Evolutionary conservation across 1,139 yeast genomes (phyloP), one percentile per base, ranked within the genome.

Genomic region (Yamadazyma spencermartinsiae): DNA sequence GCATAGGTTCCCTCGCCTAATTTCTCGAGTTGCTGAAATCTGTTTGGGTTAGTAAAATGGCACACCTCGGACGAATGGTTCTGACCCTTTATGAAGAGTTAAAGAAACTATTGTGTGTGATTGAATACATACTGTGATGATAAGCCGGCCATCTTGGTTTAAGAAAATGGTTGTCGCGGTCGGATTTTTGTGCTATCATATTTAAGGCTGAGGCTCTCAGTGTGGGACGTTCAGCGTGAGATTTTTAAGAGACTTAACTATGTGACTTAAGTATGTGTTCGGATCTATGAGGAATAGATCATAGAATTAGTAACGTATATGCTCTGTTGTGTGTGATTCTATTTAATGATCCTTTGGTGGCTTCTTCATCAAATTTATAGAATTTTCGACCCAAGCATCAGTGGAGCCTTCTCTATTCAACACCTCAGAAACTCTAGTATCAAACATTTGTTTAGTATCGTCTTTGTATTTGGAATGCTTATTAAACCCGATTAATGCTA

Each of bases 1-100:
- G 98, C 98, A 70, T 92, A 92, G 1, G 98, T 92, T 42, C 98
- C 98, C 63, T 90, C 97, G 31, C 98, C 98, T 41, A 90, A 76
- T 67, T 90, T 90, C 64, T 90, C 98, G 47, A 92, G 80, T 56
- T 73, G 77, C 49, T 71, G 76, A 51, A 72, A 72, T n/a, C 34
- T 32, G 12, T 11, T n/a, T 4, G 15, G 18, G 25, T 31, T 20
- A 31, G 33, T 31, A 31, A 25, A 25, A 25, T 7, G n/a, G n/a
- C n/a, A n/a, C n/a, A n/a, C n/a, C n/a, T n/a, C n/a, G n/a, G n/a
- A n/a, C n/a, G n/a, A n/a, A n/a, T n/a, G n/a, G 19, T 35, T 30
- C n/a, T 14, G 15, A 13, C n/a, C n/a, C n/a, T n/a, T n/a, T n/a
- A n/a, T n/a, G n/a, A n/a, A n/a, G n/a, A n/a, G n/a, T n/a, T n/a